Evolutionary conservation across 495 filamentous ascomycete species (phyloP), one percentile per base, ranked within the genome.

Genomic region (Penicillium silybi): DNA sequence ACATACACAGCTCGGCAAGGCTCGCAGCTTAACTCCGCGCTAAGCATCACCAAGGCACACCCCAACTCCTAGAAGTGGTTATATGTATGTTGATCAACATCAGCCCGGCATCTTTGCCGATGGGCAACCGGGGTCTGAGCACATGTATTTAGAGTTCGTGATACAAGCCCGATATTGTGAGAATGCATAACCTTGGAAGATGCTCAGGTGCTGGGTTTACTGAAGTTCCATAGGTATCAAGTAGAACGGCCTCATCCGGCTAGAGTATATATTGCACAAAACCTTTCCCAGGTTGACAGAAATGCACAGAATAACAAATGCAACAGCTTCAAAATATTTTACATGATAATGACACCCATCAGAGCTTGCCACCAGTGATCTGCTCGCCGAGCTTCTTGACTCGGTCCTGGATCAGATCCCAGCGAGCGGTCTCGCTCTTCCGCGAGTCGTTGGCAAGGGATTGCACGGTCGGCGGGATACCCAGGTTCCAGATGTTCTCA

Each of bases 341-440:
- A 66, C 63, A 65, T 51, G 57, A 55, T 56, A 35, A 50, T 22
- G 34, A 51, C 26, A 35, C 9, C 41, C 48, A 46, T 72, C 65
- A 80, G 66, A 86, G 72, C 74, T 85, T 87, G 50, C 85, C 85
- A 35, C 85, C 85, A 17, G 83, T 88, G 54, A 89, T 69, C 63
- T 81, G 73, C 69, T 89, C 85, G 17, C 76, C 82, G 59, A 89
- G 76, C 66, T 75, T 79, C 72, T 75, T 80, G 56, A 87, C 70
- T 67, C 85, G 78, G 56, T 80, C 68, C 56, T 78, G 74, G 19
- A 66, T 71, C 11, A 81, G n/a, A 52, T 71, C 67, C 71, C 71
- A 77, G 54, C 61, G 67, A 59, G 53, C 52, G 40, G 56, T 46
- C 58, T 69, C 68, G 48, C 49, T 66, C 59, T 59, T 71, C 39